Conservation (phyloP, 1,284 basidiomycete genomes). For the Takashimella tepidaria region DNA sequence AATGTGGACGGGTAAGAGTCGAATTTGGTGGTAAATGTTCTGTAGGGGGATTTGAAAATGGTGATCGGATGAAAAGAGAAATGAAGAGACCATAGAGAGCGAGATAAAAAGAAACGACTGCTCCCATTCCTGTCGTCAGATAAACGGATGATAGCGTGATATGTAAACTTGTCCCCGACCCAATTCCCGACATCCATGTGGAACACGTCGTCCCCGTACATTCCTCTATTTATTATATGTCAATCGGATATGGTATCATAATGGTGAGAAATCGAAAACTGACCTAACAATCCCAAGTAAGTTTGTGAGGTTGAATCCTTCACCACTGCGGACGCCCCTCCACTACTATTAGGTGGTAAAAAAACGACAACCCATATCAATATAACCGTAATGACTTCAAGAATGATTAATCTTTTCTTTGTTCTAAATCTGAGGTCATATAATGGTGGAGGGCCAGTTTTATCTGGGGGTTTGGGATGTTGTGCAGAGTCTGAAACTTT, state of each 20-base stretch:
- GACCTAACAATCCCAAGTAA: neutral
- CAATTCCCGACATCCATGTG: neutral
- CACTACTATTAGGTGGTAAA: neutral
- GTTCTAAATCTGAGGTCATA: neutral
- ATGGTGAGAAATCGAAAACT: neutral
- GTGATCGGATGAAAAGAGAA: neutral
- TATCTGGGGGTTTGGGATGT: no score
- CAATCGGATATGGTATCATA: neutral
- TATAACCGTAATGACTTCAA: neutral
- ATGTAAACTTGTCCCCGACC: neutral
- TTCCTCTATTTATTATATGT: neutral
- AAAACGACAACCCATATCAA: neutral
- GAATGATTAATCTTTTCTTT: neutral
- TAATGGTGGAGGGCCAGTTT: no score
- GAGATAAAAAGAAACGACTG: neutral
- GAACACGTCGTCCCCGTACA: neutral
- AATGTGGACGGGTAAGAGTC: neutral
- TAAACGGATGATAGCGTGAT: neutral
- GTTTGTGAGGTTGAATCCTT: neutral
- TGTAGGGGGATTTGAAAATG: neutral
- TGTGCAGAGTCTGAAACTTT: no score
- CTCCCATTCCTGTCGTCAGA: neutral
- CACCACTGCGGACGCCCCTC: neutral
- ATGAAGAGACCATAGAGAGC: neutral
- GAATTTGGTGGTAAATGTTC: neutral